Conservation (phyloP, 148 eudicot genomes). For the Dysphania ambrosioides region DNA sequence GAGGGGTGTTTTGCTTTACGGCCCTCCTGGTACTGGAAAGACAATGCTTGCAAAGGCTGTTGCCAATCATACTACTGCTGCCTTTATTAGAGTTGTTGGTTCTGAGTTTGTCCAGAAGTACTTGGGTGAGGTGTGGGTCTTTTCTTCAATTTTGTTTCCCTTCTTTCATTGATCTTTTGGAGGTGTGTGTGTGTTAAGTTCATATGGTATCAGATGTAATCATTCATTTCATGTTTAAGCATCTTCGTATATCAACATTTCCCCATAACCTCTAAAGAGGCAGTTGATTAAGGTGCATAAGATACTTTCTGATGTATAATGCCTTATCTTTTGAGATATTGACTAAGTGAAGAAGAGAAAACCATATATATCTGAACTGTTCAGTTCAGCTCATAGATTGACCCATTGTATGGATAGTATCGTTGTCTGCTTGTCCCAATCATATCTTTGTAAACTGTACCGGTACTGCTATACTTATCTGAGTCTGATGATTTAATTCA, state of each 20-base stretch:
- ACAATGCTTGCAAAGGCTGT: conserved; percentile 98
- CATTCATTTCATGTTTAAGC: background rate
- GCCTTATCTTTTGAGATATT: background rate
- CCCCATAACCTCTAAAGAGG: background rate
- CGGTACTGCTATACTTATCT: background rate
- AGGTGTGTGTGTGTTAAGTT: background rate
- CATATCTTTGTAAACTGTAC: background rate
- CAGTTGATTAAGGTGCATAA: background rate
- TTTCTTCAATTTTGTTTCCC: background rate
- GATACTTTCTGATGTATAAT: background rate
- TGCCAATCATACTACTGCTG: conserved; percentile 87
- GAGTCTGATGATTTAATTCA: background rate
- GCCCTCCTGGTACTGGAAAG: conserved; percentile 94
- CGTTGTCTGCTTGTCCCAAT: background rate
- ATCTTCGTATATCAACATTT: background rate
- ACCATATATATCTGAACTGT: background rate
- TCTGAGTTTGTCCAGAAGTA: conserved; percentile 96
- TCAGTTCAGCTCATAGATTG: background rate
- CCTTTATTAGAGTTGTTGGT: conserved; percentile 91
- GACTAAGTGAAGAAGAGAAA: background rate
- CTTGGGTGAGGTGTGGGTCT: conserved; percentile 83
- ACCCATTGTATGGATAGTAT: background rate
- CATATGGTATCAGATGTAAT: background rate
- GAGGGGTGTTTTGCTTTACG: conserved; percentile 87
- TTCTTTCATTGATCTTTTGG: background rate